Percentiles rank a stretch among this genome's conserved stretches.
phyloP scores from a whole-genome alignment of 805 yeast species.

The Yarrowia osloensis region DNA sequence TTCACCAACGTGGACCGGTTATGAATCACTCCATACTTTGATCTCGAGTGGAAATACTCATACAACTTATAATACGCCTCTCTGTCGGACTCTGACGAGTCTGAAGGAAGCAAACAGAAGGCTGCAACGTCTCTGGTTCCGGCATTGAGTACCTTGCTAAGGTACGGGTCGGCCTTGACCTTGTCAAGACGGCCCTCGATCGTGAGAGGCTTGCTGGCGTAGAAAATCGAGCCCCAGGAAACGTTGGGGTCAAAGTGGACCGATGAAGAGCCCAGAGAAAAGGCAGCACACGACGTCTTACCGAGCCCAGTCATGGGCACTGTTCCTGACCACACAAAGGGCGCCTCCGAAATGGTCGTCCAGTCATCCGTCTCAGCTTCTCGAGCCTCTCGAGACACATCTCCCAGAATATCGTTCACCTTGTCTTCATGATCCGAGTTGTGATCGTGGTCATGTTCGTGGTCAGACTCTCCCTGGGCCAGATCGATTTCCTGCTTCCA shows the following conservation, averaged over 20 bases:
- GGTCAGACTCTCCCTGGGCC: not conserved
- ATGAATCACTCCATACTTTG: conserved; percentile 63
- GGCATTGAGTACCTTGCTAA: conserved; percentile 47
- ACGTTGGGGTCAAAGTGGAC: conserved; percentile 35
- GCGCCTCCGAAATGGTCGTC: conserved; percentile 5
- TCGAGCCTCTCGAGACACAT: conserved; percentile 9
- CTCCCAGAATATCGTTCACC: conserved; percentile 33
- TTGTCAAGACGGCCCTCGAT: conserved; percentile 67
- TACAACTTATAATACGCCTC: conserved; percentile 43
- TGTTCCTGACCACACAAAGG: conserved; percentile 18
- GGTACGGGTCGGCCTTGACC: conserved; percentile 57
- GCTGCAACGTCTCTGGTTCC: conserved; percentile 53
- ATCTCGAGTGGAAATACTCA: conserved; percentile 50
- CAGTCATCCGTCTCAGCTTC: conserved; percentile 35
- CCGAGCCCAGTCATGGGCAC: conserved; percentile 12
- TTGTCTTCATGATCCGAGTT: conserved; percentile 33
- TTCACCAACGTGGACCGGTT: conserved; percentile 54
- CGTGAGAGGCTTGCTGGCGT: conserved; percentile 41
- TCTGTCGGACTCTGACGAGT: conserved; percentile 36
- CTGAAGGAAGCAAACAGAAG: conserved; percentile 47
- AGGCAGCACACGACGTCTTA: conserved; percentile 38
- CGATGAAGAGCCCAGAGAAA: conserved; percentile 42
- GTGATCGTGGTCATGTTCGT: not conserved
- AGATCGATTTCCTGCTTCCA: conserved; percentile 7
- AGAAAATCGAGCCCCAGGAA: conserved; percentile 38